Percentiles rank a stretch among this genome's conserved stretches.
phyloP scores from a whole-genome alignment of 2,329 filamentous ascomycete genomes.

The Calonectria leucothoes region DNA sequence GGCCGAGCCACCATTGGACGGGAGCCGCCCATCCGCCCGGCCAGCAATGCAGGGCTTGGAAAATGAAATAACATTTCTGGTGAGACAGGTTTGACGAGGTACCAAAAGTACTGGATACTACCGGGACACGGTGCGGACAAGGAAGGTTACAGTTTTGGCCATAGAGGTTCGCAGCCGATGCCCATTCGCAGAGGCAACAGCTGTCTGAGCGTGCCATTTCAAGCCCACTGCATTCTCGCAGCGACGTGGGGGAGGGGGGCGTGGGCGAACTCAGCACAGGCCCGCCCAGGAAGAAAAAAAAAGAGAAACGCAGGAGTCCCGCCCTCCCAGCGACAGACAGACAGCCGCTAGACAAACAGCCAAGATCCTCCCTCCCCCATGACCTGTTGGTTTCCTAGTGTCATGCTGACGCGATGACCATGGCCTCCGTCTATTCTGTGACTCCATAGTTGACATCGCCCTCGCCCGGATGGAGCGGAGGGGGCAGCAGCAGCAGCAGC shows the following conservation, averaged over 20 bases:
- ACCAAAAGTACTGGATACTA: neutral
- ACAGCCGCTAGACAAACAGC: neutral
- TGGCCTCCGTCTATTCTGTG: neutral
- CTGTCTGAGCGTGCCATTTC: neutral
- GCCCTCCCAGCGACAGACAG: neutral
- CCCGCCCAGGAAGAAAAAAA: neutral
- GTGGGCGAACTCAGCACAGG: neutral
- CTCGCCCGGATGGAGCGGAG: slow-evolving; percentile 8
- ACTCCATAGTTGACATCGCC: neutral
- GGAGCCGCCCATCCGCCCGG: slow-evolving; percentile 21
- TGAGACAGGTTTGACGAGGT: slow-evolving; percentile 18
- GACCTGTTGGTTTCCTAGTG: neutral
- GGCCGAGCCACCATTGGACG: slow-evolving; percentile 32
- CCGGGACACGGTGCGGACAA: neutral
- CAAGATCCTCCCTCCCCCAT: neutral
- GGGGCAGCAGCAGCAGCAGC: no score
- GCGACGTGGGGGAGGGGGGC: neutral
- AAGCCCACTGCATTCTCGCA: neutral
- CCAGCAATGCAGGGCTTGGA: slow-evolving; percentile 17
- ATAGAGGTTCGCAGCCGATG: neutral
- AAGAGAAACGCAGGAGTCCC: neutral
- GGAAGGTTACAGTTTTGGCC: slow-evolving; percentile 1
- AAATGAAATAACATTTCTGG: slow-evolving; percentile 2
- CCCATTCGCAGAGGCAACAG: neutral
- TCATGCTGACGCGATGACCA: neutral